Percentiles rank a stretch among this genome's conserved stretches.
Evolutionary conservation across 2,329 filamentous ascomycete genomes (phyloP).

Genomic region (Lasiodiplodia sp.): DNA sequence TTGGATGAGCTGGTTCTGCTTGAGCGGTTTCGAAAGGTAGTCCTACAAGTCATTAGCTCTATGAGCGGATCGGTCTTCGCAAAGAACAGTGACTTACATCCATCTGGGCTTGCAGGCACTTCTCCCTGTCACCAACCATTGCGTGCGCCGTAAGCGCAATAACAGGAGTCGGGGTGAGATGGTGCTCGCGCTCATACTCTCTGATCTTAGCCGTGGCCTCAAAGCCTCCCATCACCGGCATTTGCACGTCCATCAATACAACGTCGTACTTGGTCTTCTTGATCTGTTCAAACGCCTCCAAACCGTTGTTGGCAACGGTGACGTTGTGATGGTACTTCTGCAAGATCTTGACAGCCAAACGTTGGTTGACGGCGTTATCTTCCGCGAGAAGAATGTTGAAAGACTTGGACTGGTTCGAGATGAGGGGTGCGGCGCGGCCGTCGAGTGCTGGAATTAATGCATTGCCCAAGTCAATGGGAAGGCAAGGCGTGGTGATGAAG

Average conservation of each 20-base stretch:
- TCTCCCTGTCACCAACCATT: slow-evolving; percentile 97
- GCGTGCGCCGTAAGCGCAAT: slow-evolving; percentile 97
- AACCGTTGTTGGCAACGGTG: slow-evolving; percentile 92
- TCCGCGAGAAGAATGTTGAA: slow-evolving; percentile 96
- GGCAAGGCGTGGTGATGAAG: slow-evolving; percentile 97
- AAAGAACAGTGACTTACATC: slow-evolving; percentile 59
- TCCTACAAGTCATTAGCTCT: slow-evolving; percentile 58
- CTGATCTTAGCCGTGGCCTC: slow-evolving; percentile 96
- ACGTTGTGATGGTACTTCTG: slow-evolving; percentile 95
- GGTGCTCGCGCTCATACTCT: slow-evolving; percentile 86
- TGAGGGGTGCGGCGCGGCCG: slow-evolving; percentile 86
- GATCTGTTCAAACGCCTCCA: slow-evolving; percentile 91
- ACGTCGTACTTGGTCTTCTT: slow-evolving; percentile 94
- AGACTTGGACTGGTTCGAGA: slow-evolving; percentile 92
- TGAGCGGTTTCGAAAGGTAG: slow-evolving; percentile 94
- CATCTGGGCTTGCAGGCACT: slow-evolving; percentile 99
- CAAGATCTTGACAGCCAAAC: slow-evolving; percentile 93
- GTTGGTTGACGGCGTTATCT: slow-evolving; percentile 97
- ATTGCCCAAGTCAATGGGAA: slow-evolving; percentile 92
- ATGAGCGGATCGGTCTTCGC: not conserved
- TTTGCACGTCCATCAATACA: slow-evolving; percentile 98
- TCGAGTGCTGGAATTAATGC: slow-evolving; percentile 95
- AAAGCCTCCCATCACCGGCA: slow-evolving; percentile 98
- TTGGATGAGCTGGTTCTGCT: slow-evolving; percentile 97
- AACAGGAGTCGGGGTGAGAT: slow-evolving; percentile 85